Evolutionary conservation across 2,329 filamentous ascomycete species (phyloP).

Genomic region (Magnaporthiopsis poae): DNA sequence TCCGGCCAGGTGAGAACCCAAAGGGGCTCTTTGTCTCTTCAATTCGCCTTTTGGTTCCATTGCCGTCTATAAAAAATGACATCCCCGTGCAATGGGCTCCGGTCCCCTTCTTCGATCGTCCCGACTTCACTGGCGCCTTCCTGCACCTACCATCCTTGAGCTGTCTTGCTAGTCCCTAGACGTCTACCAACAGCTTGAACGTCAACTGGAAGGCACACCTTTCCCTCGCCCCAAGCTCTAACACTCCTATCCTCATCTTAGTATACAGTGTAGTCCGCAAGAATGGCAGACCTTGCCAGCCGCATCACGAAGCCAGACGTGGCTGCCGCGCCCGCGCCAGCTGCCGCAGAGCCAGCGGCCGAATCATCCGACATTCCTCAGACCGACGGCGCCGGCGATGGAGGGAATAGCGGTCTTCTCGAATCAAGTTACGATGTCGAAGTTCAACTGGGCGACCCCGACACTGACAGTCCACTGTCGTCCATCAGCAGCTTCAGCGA

Average conservation of each 20-base stretch:
- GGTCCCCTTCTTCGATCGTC: not conserved
- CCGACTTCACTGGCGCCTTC: not conserved
- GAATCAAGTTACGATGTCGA: constrained; percentile 82
- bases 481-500: constrained; percentile 78
- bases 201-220: not conserved
- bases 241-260: not conserved
- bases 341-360: constrained; percentile 17
- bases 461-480: constrained; percentile 77
- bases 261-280: constrained; percentile 2
- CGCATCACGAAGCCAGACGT: constrained; percentile 37
- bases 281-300: constrained; percentile 41
- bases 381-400: constrained; percentile 26
- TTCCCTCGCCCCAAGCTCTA: not conserved
- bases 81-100: not conserved
- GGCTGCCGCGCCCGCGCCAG: constrained; percentile 13
- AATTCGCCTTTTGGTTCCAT: not conserved
- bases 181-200: not conserved
- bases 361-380: constrained; percentile 20
- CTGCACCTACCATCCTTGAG: not conserved
- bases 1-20: not conserved
- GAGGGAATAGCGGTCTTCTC: constrained; percentile 41
- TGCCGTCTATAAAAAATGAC: not conserved
- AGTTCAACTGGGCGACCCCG: constrained; percentile 81
- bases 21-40: not conserved
- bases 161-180: no score